Percentiles rank a stretch among this genome's conserved stretches.
phyloP scores from a whole-genome alignment of 495 filamentous ascomycete species.

The Hypoxylon fragiforme region DNA sequence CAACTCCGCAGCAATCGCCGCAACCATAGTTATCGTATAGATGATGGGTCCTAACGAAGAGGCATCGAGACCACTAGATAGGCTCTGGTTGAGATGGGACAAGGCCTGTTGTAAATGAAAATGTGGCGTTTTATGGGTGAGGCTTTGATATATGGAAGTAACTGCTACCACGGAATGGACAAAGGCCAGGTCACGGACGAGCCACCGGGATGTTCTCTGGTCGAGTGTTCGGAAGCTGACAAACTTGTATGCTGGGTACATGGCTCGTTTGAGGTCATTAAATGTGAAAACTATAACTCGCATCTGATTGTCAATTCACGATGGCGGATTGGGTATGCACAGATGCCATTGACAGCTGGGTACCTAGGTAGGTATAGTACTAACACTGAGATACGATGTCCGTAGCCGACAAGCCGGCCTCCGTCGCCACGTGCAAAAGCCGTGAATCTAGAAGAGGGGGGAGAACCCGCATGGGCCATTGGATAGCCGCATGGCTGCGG shows the following conservation, averaged over 20 bases:
- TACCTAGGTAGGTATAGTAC: not conserved
- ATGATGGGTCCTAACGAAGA: not conserved
- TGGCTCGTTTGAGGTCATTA: not conserved
- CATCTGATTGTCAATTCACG: not conserved
- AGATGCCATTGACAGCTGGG: no score
- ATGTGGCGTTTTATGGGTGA: not conserved
- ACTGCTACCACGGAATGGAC: not conserved
- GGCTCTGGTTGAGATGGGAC: not conserved
- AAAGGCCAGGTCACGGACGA: not conserved
- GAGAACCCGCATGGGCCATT: not conserved
- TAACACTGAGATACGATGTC: no score
- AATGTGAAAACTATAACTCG: not conserved
- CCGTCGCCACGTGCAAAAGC: not conserved
- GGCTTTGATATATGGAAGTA: not conserved
- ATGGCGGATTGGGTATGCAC: no score
- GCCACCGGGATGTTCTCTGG: not conserved
- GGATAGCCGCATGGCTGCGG: not conserved
- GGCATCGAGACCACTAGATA: not conserved
- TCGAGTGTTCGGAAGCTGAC: not conserved
- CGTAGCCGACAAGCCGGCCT: no score
- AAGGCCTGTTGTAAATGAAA: not conserved
- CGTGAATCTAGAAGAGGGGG: not conserved
- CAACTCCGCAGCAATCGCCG: not conserved
- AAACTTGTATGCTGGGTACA: not conserved
- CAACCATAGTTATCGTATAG: not conserved